Base-by-base conservation (phyloP, 345 rosid genomes). In the Heritiera fomes region DNA sequence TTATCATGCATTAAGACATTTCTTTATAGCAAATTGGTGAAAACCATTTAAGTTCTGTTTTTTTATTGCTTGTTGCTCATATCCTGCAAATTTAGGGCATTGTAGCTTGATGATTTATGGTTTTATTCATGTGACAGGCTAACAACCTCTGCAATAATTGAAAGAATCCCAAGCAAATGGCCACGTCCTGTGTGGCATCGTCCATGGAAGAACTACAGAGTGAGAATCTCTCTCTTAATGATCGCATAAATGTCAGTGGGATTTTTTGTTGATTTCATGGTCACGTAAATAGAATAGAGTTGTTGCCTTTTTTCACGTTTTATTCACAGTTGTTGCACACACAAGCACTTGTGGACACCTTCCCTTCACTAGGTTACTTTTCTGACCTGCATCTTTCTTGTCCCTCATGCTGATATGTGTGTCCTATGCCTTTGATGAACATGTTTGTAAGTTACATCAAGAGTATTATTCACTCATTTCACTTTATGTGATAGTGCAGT, bases 151-250 rank as follows among this genome's bases (percentile, higher is more conserved):
- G 99, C 98, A n/a, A 71, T 96, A 82, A 93, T 93, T 85, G 99
- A 97, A 84, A 93, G 99, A 86, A 91, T 97, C 71, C 98, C 98
- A 30, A 94, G 98, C 86, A 89, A 84, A 86, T 97, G 99, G 99
- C 99, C 99, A 0, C 98, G 95, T 77, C 99, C 99, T 45, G 88
- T 81, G 43, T 97, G 99, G 99, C 99, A 83, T 88, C 84, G 97
- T 69, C 98, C 99, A 75, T 97, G 99, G 99, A 97, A 94, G 89
- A 92, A 91, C 87, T 97, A 97, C 84, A 88, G 99, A 93, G 99
- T 96, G 82, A 85, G 83, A 79, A 52, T 3, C 49, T 60, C 53
- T 38, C 18, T 30, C 56, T 53, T 52, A 41, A n/a, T 47, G 58
- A 18, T 34, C 38, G 3, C 38, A 3, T 34, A 34, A 34, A 40